phyloP scores from a whole-genome alignment of 345 rosid species.

The Pistacia vera region DNA sequence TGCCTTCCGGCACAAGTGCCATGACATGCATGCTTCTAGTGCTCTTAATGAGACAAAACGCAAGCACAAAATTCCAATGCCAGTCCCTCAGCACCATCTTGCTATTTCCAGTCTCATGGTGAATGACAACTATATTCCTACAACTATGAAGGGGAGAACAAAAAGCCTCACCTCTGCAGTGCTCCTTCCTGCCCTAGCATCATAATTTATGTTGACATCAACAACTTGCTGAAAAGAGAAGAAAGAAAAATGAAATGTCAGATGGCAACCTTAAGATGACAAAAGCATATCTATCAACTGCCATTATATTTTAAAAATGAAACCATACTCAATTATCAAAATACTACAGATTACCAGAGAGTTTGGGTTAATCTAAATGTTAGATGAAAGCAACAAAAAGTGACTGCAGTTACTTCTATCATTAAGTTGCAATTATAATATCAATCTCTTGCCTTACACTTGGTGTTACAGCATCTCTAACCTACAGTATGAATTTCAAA shows the following conservation, averaged over 20 bases:
- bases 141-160: constrained; percentile 7
- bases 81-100: constrained; percentile 3
- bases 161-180: constrained; percentile 58
- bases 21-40: neutral
- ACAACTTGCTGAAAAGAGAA: constrained; percentile 58
- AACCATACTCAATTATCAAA: neutral
- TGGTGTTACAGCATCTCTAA: neutral
- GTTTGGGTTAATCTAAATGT: constrained; percentile 11
- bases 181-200: constrained; percentile 86
- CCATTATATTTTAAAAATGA: constrained; percentile 4
- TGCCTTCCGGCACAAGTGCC: neutral
- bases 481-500: constrained; percentile 3
- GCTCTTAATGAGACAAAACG: neutral
- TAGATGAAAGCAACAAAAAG: constrained; percentile 13
- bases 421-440: constrained; percentile 4
- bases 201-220: constrained; percentile 58
- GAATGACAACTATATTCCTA: constrained; percentile 5
- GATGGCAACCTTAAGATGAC: constrained; percentile 13
- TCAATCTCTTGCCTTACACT: constrained; percentile 11
- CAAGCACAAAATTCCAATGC: neutral
- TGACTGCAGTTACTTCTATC: neutral
- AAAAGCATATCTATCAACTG: neutral
- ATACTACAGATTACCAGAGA: neutral
- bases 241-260: constrained; percentile 7
- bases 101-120: neutral